Conservation (phyloP, 768 basidiomycete genomes). For the Stropharia rugosoannulata region DNA sequence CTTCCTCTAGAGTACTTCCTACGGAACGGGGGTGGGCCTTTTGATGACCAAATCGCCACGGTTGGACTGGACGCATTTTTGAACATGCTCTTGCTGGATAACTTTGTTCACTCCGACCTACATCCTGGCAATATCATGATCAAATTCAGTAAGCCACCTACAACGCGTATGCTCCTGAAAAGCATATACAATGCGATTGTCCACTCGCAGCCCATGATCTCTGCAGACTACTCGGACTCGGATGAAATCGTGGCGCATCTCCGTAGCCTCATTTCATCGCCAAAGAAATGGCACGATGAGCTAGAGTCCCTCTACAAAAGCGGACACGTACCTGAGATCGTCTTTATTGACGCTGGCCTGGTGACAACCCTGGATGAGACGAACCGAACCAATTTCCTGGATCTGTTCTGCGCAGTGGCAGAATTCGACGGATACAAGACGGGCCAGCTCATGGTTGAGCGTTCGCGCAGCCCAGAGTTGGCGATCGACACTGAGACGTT, state of each 20-base stretch:
- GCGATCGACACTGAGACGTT: constrained; percentile 93
- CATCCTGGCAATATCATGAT: constrained; percentile 97
- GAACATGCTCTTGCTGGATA: constrained; percentile 97
- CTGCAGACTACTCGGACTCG: constrained; percentile 47
- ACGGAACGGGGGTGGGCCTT: constrained; percentile 89
- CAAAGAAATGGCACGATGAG: constrained; percentile 67
- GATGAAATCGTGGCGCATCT: constrained; percentile 72
- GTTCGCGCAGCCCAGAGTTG: constrained; percentile 87
- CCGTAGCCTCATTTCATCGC: constrained; percentile 53
- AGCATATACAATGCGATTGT: constrained; percentile 60
- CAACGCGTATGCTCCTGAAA: constrained; percentile 60
- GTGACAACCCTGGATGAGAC: constrained; percentile 80
- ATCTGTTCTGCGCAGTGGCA: constrained; percentile 94
- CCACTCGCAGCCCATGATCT: constrained; percentile 25
- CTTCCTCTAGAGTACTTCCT: constrained; percentile 86
- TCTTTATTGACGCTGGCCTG: constrained; percentile 96
- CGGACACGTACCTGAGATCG: constrained; percentile 91
- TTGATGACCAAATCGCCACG: constrained; percentile 85
- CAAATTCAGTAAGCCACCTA: constrained; percentile 89
- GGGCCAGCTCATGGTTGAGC: constrained; percentile 94
- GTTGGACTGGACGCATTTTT: constrained; percentile 94
- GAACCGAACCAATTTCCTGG: constrained; percentile 93
- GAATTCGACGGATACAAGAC: constrained; percentile 96
- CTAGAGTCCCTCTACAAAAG: constrained; percentile 56
- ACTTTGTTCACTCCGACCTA: constrained; percentile 92